Evolutionary conservation across 306 rosid genomes (phyloP).

Genomic region (Prinsepia uniflora): DNA sequence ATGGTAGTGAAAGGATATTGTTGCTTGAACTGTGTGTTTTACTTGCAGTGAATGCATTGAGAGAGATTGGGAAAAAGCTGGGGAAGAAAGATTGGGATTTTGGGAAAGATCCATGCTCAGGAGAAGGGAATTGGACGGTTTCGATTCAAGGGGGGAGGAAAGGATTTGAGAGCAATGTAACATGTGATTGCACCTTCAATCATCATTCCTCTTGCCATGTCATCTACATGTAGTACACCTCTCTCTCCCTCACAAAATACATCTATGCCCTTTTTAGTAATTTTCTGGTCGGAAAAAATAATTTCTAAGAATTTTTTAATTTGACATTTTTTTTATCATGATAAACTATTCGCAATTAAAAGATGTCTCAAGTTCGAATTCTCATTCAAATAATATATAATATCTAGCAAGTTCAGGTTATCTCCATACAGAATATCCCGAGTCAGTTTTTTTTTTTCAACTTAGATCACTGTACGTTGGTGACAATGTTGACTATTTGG

Average conservation of each 20-base stretch:
- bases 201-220: slow-evolving; percentile 66
- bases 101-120: slow-evolving; percentile 66
- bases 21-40: not conserved
- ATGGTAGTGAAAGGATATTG: not conserved
- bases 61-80: slow-evolving; percentile 61
- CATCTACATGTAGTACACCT: slow-evolving; percentile 55
- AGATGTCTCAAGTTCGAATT: no score
- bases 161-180: slow-evolving; percentile 48
- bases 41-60: slow-evolving; percentile 61
- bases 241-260: not conserved
- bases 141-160: slow-evolving; percentile 33
- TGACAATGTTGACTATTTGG: no score
- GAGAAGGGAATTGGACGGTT: slow-evolving; percentile 60
- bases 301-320: no score
- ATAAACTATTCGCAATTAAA: no score
- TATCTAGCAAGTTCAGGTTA: no score
- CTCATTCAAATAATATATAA: no score
- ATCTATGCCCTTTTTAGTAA: no score
- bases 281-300: no score
- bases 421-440: no score
- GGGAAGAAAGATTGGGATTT: slow-evolving; percentile 92
- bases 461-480: no score
- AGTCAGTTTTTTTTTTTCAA: no score
- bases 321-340: no score
- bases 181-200: slow-evolving; percentile 65